Evolutionary conservation across 257 asterid species (phyloP).

Genomic region (Solanum piurae): DNA sequence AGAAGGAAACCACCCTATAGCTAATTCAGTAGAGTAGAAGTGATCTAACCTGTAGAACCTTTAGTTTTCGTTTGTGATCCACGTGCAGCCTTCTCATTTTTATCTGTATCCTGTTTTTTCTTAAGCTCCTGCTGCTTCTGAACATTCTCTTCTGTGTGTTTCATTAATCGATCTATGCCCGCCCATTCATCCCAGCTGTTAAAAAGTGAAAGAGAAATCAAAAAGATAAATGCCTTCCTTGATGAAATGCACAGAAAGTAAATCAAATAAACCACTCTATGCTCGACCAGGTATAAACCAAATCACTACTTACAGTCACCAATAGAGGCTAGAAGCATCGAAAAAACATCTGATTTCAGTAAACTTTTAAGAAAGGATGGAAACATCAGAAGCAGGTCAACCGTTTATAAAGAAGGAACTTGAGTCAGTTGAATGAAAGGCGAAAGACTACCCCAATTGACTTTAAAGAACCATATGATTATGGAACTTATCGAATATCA

Average conservation of each 20-base stretch:
- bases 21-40: neutral
- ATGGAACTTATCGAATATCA: neutral
- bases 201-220: neutral
- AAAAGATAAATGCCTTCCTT: neutral
- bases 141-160: slow-evolving; percentile 48
- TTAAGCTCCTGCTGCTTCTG: slow-evolving; percentile 37
- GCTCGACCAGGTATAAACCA: neutral
- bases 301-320: neutral
- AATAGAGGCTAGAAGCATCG: neutral
- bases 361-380: neutral
- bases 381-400: neutral
- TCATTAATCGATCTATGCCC: slow-evolving; percentile 37
- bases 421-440: neutral
- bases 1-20: neutral
- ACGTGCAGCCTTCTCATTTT: slow-evolving; percentile 29
- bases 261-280: neutral
- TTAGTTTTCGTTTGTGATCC: slow-evolving; percentile 31
- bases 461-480: neutral
- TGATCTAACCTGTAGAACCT: slow-evolving; percentile 30
- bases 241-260: neutral
- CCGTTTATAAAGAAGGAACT: neutral
- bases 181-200: slow-evolving; percentile 93
- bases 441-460: neutral
- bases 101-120: slow-evolving; percentile 26
- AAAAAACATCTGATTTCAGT: neutral